Percentiles rank a stretch among this genome's conserved stretches.
Evolutionary conservation across 441 rosid genomes (phyloP).

Genomic region (Erodium texanum): DNA sequence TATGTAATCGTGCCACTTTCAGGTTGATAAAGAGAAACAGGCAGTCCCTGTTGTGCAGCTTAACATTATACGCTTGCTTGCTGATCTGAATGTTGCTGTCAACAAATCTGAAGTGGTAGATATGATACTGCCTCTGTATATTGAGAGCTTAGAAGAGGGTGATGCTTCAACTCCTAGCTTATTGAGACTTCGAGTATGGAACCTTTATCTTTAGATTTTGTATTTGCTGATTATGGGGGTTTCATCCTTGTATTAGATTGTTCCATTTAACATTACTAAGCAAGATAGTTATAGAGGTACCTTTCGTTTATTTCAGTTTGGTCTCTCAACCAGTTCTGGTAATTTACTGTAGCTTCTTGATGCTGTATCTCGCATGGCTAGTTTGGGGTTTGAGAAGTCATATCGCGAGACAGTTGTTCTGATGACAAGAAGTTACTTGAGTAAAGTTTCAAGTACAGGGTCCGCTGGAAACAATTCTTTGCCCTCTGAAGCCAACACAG

Average conservation of each 20-base stretch:
- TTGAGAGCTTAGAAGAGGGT: slow-evolving; percentile 98
- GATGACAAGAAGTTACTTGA: slow-evolving; percentile 91
- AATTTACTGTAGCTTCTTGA: slow-evolving; percentile 76
- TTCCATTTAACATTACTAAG: slow-evolving; percentile 2
- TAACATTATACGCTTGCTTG: slow-evolving; percentile 72
- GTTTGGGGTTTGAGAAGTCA: slow-evolving; percentile 96
- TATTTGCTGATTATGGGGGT: slow-evolving; percentile 22
- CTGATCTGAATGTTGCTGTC: slow-evolving; percentile 86
- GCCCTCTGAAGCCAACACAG: slow-evolving; percentile 77
- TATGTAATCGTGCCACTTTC: slow-evolving; percentile 21
- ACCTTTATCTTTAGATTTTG: slow-evolving; percentile 26
- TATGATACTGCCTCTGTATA: slow-evolving; percentile 91
- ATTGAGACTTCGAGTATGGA: slow-evolving; percentile 77
- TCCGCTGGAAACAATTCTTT: slow-evolving; percentile 80
- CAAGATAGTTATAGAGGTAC: slow-evolving; percentile 11
- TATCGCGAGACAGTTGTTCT: slow-evolving; percentile 97
- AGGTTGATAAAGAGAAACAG: slow-evolving; percentile 81
- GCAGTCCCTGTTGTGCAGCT: slow-evolving; percentile 71
- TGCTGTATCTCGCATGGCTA: slow-evolving; percentile 93
- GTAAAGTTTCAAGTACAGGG: slow-evolving; percentile 64
- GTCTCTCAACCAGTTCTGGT: slow-evolving; percentile 23
- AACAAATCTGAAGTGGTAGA: slow-evolving; percentile 89
- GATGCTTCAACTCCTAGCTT: slow-evolving; percentile 85
- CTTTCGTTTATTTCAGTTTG: slow-evolving; percentile 18
- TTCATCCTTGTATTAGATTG: slow-evolving; percentile 8